Evolutionary conservation across 148 eudicot genomes (phyloP), one percentile per base, ranked within the genome.

Genomic region (Mesembryanthemum crystallinum): DNA sequence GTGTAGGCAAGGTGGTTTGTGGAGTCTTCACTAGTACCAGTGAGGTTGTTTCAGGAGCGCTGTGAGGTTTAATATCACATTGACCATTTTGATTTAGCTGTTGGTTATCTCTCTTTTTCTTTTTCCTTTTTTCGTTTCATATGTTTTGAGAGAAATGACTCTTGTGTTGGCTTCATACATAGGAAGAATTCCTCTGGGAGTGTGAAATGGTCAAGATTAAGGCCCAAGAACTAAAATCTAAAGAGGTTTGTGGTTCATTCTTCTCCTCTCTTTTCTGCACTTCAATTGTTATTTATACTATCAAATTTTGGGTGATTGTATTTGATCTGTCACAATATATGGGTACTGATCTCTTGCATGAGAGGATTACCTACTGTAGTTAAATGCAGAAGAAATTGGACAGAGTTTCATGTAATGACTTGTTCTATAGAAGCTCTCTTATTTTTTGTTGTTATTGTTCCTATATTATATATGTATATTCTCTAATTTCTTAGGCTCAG

Each of bases 181-280:
- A 96, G 99, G 99, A 96, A 86, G 99, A 96, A 69, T 96, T 96
- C 82, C 86, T 96, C 66, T 91, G 92, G 97, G 97, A 96, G 82
- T 83, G 89, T 79, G 99, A 92, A 79, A 88, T 96, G 99, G 87
- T 92, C 73, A 92, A 96, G 88, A 91, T 92, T 78, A 92, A 88
- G 87, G 98, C 98, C 66, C 98, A 92, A 78, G 99, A 96, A 78
- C 87, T 96, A 58, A 96, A 96, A 86, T 92, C 99, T 67, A 96
- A 96, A 82, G 99, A 96, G 99, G 99, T 96, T 77, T 52, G 73
- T 39, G 10, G 11, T 49, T 70, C 24, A 17, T 61, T 30, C n/a
- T 49, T 15, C 47, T 67, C 49, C 58, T 45, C 30, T 65, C 20
- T 64, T 17, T 21, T 61, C 37, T 72, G 24, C 54, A 33, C 3